phyloP scores from a whole-genome alignment of 1,284 basidiomycete genomes.

The Tilletia indica region DNA sequence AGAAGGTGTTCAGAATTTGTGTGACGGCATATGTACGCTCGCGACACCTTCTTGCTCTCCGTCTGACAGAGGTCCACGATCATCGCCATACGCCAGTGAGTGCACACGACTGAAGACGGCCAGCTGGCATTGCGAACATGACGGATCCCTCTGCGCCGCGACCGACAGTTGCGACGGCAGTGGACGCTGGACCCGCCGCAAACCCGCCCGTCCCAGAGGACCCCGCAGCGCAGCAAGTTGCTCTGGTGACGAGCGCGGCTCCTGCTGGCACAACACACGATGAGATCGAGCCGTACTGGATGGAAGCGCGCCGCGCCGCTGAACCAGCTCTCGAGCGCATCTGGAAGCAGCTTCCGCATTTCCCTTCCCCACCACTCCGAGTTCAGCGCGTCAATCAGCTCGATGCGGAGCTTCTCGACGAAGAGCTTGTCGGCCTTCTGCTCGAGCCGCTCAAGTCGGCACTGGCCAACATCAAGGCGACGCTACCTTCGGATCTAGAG shows the following conservation, averaged over 20 bases:
- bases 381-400: slow-evolving; percentile 75
- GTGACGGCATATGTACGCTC: no score
- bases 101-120: no score
- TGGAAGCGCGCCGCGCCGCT: slow-evolving; percentile 36
- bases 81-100: no score
- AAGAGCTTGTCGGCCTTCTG: slow-evolving; percentile 78
- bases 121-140: no score
- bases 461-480: slow-evolving; percentile 62
- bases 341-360: slow-evolving; percentile 40
- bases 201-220: no score
- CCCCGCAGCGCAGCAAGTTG: no score
- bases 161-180: no score
- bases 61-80: no score
- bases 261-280: neutral
- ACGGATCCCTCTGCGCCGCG: no score
- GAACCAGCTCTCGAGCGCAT: slow-evolving; percentile 34
- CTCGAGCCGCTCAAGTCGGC: slow-evolving; percentile 78
- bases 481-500: slow-evolving; percentile 69
- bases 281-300: slow-evolving; percentile 38
- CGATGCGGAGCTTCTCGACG: slow-evolving; percentile 87
- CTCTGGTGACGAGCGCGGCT: neutral
- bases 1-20: no score
- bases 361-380: slow-evolving; percentile 48
- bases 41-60: no score
- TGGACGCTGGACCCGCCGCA: no score